Percentiles rank a stretch among this genome's conserved stretches.
Conservation (phyloP, 1,139 yeast genomes). For the Yamadazyma membranifaciens region DNA sequence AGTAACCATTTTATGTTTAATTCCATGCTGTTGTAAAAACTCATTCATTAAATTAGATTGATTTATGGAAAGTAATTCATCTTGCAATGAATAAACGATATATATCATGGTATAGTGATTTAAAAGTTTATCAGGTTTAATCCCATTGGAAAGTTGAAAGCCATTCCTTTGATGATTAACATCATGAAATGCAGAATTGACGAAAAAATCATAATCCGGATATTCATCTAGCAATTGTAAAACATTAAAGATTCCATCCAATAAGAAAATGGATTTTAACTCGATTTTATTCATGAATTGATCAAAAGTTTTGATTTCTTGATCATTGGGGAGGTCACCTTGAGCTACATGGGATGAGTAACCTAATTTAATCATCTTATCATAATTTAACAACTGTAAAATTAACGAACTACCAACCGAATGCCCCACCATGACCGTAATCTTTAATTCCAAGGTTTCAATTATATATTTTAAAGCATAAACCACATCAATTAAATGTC, state of each 20-base stretch:
- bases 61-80: conserved; percentile 30
- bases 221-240: conserved; percentile 33
- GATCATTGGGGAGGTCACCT: background rate
- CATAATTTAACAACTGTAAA: conserved; percentile 49
- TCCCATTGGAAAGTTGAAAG: conserved; percentile 22
- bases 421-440: conserved; percentile 60
- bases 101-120: conserved; percentile 8
- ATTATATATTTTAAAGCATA: conserved; percentile 38
- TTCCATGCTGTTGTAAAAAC: conserved; percentile 14
- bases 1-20: conserved; percentile 9
- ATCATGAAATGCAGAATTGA: conserved; percentile 31
- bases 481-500: conserved; percentile 57
- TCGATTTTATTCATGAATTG: conserved; percentile 6
- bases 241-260: conserved; percentile 43
- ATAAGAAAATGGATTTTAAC: conserved; percentile 18
- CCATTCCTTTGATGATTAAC: conserved; percentile 21
- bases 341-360: background rate
- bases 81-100: conserved; percentile 31
- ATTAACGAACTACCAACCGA: conserved; percentile 79
- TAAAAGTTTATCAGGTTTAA: conserved; percentile 9
- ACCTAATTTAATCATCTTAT: conserved; percentile 19
- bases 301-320: background rate
- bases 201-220: conserved; percentile 31
- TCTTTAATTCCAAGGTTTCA: conserved; percentile 12
- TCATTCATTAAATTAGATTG: conserved; percentile 22